These are phyloP conservation scores for Pseudonectria buxi DNA, from an alignment of 2,329 filamentous ascomycete species.

Conservation along the genomic window DNA sequence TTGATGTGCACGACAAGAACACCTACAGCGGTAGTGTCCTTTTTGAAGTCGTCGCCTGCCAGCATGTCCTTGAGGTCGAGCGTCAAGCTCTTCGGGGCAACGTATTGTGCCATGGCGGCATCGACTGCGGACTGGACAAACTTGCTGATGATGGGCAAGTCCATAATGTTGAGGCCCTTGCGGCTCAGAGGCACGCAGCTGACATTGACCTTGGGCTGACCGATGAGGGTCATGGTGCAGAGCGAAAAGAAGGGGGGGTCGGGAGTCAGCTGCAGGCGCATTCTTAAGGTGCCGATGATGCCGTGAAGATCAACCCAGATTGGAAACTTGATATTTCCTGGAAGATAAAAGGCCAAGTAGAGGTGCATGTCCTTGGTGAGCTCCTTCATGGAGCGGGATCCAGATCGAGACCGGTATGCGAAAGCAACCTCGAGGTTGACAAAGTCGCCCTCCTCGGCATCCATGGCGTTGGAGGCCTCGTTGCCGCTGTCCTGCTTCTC, in stretches of 20 bases:
- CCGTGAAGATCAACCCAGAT: conserved; percentile 72
- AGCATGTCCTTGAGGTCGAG: conserved; percentile 72
- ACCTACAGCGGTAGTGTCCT: conserved; percentile 60
- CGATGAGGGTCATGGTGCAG: conserved; percentile 66
- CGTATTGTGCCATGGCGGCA: conserved; percentile 67
- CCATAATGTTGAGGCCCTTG: conserved; percentile 65
- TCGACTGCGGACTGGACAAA: conserved; percentile 71
- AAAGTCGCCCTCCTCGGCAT: conserved; percentile 71
- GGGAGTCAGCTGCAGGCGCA: conserved; percentile 65
- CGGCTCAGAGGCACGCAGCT: conserved; percentile 65
- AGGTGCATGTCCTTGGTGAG: conserved; percentile 63
- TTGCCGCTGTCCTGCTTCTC: conserved; percentile 30
- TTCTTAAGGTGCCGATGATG: conserved; percentile 61
- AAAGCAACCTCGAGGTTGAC: conserved; percentile 71
- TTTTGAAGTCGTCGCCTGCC: conserved; percentile 71
- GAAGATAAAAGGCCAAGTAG: conserved; percentile 64
- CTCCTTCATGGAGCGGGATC: conserved; percentile 55
- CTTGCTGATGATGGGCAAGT: conserved; percentile 65
- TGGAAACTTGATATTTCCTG: conserved; percentile 46
- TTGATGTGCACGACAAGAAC: conserved; percentile 61
- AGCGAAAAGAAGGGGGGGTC: conserved; percentile 73
- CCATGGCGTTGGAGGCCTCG: conserved; percentile 52
- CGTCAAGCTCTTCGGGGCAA: conserved; percentile 68
- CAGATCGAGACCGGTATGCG: conserved; percentile 60
- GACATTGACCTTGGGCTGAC: conserved; percentile 65